Conservation (phyloP, 78 protist genomes). For the Planoprotostelium fungivorum region DNA sequence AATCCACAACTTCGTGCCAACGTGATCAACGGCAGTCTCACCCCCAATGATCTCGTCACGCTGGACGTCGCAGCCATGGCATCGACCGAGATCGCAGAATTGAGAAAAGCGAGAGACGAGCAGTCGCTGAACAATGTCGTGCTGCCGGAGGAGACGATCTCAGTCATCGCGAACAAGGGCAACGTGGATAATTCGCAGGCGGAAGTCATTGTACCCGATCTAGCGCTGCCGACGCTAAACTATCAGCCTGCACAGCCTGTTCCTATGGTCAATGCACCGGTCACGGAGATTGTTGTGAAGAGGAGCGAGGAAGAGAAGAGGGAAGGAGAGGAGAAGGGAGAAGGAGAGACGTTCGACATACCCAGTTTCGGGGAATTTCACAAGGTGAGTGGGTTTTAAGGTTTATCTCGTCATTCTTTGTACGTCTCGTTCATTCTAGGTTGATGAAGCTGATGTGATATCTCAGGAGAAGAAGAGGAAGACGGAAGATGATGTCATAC, state of each 20-base stretch:
- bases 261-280: background rate
- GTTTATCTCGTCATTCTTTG: no score
- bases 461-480: slow-evolving; percentile 1
- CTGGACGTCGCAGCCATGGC: background rate
- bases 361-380: background rate
- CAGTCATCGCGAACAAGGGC: background rate
- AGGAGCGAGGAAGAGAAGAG: background rate
- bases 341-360: background rate
- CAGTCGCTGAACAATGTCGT: background rate
- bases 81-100: background rate
- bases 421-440: no score
- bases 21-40: background rate
- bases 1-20: background rate
- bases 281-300: background rate
- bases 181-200: background rate
- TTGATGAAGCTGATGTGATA: no score
- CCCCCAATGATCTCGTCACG: background rate
- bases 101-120: background rate
- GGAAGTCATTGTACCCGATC: background rate
- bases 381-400: background rate
- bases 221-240: background rate
- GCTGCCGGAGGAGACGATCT: background rate
- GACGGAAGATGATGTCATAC: background rate
- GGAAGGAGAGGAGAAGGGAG: background rate
- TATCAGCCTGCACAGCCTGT: background rate